Evolutionary conservation across 352 stramenopile genomes (phyloP).

Genomic region (Globisporangium paddicum): DNA sequence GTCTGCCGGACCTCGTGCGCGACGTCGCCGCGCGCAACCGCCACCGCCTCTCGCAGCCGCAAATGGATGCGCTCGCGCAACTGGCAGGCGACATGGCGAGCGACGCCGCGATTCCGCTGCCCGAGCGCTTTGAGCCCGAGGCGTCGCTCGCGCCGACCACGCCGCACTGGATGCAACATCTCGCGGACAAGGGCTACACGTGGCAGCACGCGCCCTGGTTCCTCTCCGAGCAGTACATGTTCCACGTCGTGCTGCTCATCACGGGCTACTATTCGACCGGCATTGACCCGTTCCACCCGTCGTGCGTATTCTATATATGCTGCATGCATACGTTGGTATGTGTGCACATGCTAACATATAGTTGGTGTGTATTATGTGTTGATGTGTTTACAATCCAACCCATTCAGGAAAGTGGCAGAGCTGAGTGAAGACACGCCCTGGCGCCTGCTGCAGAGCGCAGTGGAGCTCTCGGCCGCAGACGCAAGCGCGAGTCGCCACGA

Average conservation of each 20-base stretch:
- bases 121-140: slow-evolving; percentile 25
- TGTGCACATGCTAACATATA: not conserved
- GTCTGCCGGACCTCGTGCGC: slow-evolving; percentile 50
- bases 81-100: slow-evolving; percentile 42
- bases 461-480: slow-evolving; percentile 25
- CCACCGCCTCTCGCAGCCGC: slow-evolving; percentile 24
- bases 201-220: slow-evolving; percentile 76
- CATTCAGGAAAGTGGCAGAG: slow-evolving; percentile 45
- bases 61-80: slow-evolving; percentile 29
- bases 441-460: slow-evolving; percentile 50
- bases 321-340: too few species aligned
- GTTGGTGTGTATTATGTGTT: not conserved
- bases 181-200: slow-evolving; percentile 41
- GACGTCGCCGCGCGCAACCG: slow-evolving; percentile 51
- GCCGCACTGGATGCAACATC: slow-evolving; percentile 37
- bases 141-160: slow-evolving; percentile 30
- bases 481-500: slow-evolving; percentile 33
- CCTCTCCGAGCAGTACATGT: slow-evolving; percentile 71
- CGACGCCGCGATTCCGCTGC: slow-evolving; percentile 42
- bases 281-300: slow-evolving; percentile 62
- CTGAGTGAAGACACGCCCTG: slow-evolving; percentile 50
- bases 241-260: slow-evolving; percentile 59
- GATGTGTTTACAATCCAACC: too few species aligned
- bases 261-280: slow-evolving; percentile 54
- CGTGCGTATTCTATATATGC: slow-evolving; percentile 13